Conservation (phyloP, 2,329 filamentous ascomycete genomes). For the Microsporum canis region DNA sequence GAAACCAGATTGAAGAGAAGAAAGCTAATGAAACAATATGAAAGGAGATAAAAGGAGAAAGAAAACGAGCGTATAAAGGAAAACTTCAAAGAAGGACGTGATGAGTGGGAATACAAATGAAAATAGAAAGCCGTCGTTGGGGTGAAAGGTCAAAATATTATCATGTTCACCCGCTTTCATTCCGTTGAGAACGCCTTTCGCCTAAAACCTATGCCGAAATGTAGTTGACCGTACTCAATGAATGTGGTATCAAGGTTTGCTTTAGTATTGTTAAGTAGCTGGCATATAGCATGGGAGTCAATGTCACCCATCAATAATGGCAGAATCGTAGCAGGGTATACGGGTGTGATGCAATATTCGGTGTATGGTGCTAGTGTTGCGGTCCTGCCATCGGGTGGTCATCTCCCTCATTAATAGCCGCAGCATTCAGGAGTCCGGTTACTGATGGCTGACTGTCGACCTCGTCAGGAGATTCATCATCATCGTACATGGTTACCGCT, state of each 20-base stretch:
- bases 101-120: not conserved
- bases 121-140: not conserved
- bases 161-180: not conserved
- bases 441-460: slow-evolving; percentile 13
- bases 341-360: not conserved
- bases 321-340: not conserved
- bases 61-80: not conserved
- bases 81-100: not conserved
- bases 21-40: slow-evolving; percentile 1
- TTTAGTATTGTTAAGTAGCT: not conserved
- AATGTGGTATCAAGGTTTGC: not conserved
- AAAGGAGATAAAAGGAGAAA: not conserved
- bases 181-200: not conserved
- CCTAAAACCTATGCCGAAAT: not conserved
- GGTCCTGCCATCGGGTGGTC: slow-evolving; percentile 18
- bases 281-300: not conserved
- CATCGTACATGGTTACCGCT: slow-evolving; percentile 37
- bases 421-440: slow-evolving; percentile 32
- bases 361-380: not conserved
- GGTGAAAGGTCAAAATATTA: not conserved
- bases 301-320: not conserved
- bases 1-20: not conserved
- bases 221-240: not conserved
- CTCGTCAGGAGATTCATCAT: slow-evolving; percentile 34
- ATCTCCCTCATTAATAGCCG: slow-evolving; percentile 33